A percentile compares a stretch with the other conserved stretches of the same genome.
These are phyloP conservation scores for Capsicum rhomboideum DNA, from an alignment of 257 asterid genomes.

Conservation along the genomic window DNA sequence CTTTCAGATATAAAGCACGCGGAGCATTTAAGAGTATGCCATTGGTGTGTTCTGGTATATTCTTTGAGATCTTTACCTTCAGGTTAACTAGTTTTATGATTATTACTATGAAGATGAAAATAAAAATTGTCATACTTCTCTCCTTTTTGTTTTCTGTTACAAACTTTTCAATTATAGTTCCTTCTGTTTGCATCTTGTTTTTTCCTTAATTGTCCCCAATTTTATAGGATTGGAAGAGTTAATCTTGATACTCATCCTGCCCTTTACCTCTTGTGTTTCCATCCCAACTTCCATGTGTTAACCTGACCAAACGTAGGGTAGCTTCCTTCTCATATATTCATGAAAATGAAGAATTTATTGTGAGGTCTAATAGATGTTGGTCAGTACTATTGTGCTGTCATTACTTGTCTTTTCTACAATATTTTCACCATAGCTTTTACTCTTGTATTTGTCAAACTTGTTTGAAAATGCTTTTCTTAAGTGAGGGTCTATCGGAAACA, in stretches of 20 bases:
- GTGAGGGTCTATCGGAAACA: no score
- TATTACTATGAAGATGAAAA: neutral
- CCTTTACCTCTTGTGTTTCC: neutral
- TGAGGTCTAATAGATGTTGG: no score
- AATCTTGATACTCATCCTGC: neutral
- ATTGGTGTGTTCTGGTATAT: neutral
- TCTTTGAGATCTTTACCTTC: neutral
- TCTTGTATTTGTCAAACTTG: no score
- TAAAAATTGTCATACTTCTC: neutral
- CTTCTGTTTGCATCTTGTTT: neutral
- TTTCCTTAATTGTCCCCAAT: neutral
- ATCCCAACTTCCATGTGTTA: neutral
- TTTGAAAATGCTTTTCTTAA: no score
- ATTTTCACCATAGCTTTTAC: no score
- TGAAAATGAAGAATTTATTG: no score
- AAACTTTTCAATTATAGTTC: neutral
- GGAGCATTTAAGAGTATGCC: neutral
- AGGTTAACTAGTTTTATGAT: neutral
- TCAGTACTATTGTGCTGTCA: no score
- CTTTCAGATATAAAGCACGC: neutral
- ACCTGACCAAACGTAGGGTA: neutral
- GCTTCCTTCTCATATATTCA: neutral
- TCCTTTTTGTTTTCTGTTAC: neutral
- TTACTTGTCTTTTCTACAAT: no score
- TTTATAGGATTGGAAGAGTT: neutral